phyloP scores from a whole-genome alignment of 441 rosid genomes.

The Cnidoscolus chayamansa region DNA sequence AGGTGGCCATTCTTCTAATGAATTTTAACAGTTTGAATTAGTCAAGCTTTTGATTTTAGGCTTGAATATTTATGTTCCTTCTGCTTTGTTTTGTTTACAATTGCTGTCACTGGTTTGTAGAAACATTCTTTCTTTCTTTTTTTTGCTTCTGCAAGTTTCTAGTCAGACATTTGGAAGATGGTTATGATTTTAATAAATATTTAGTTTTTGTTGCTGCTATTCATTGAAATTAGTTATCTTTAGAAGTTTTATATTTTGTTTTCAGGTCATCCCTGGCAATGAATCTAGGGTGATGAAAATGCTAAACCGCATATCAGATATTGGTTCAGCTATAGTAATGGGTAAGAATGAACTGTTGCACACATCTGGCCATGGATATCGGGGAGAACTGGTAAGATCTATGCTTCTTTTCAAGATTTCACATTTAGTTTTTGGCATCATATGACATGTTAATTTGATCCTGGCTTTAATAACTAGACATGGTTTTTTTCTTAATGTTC shows the following conservation, averaged over 20 bases:
- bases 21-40: not conserved
- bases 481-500: not conserved
- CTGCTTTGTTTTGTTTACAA: not conserved
- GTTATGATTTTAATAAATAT: not conserved
- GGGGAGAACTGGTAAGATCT: constrained; percentile 77
- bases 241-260: constrained; percentile 19
- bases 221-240: not conserved
- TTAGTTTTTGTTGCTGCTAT: not conserved
- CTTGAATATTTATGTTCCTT: not conserved
- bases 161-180: not conserved
- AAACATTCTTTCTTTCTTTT: not conserved
- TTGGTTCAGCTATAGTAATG: constrained; percentile 85
- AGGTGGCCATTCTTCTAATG: not conserved
- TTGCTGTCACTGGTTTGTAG: constrained; percentile 5
- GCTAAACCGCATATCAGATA: constrained; percentile 89
- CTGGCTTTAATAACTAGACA: constrained; percentile 6
- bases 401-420: constrained; percentile 15
- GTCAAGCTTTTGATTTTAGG: not conserved
- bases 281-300: constrained; percentile 95
- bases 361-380: constrained; percentile 96
- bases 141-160: not conserved
- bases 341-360: constrained; percentile 83
- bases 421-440: not conserved
- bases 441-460: not conserved
- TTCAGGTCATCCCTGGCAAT: constrained; percentile 94